Percentiles rank a stretch among this genome's conserved stretches.
phyloP scores from a whole-genome alignment of 345 rosid genomes.

The Hypericum perforatum region DNA sequence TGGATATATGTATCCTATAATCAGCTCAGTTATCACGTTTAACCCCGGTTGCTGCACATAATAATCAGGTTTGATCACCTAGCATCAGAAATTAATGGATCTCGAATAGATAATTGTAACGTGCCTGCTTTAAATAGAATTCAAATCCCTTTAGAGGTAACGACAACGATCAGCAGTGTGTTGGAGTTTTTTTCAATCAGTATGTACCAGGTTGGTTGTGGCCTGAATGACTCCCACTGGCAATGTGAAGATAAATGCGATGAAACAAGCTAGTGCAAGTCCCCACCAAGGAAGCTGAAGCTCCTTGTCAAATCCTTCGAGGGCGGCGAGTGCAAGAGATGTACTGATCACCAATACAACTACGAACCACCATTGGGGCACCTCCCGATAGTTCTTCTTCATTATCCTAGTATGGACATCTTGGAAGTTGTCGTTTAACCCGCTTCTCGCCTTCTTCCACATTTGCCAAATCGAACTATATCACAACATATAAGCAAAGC shows the following conservation, averaged over 20 bases:
- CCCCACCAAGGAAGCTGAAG: constrained; percentile 97
- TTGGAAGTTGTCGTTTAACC: constrained; percentile 25
- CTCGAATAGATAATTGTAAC: too few relatives aligned
- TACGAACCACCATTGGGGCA: constrained; percentile 84
- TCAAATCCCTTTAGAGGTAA: too few relatives aligned
- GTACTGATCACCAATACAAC: constrained; percentile 27
- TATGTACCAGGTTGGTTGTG: constrained; percentile 61
- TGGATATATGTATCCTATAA: constrained; percentile 62
- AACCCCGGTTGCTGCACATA: constrained; percentile 53
- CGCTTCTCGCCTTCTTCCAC: constrained; percentile 52
- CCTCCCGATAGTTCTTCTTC: constrained; percentile 69
- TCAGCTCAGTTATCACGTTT: constrained; percentile 68
- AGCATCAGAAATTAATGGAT: not conserved
- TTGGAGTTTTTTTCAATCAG: too few relatives aligned
- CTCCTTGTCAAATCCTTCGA: constrained; percentile 66
- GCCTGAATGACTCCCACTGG: constrained; percentile 77
- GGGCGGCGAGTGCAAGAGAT: constrained; percentile 40
- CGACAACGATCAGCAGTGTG: too few relatives aligned
- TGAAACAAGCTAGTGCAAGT: constrained; percentile 44
- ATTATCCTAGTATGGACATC: constrained; percentile 79
- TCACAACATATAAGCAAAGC: not conserved
- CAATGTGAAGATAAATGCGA: constrained; percentile 63
- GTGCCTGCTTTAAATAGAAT: too few relatives aligned
- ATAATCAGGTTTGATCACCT: not conserved
- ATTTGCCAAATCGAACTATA: constrained; percentile 45